These are phyloP conservation scores for Spathaspora sp. DNA, from an alignment of 1,139 yeast species.

Conservation along the genomic window DNA sequence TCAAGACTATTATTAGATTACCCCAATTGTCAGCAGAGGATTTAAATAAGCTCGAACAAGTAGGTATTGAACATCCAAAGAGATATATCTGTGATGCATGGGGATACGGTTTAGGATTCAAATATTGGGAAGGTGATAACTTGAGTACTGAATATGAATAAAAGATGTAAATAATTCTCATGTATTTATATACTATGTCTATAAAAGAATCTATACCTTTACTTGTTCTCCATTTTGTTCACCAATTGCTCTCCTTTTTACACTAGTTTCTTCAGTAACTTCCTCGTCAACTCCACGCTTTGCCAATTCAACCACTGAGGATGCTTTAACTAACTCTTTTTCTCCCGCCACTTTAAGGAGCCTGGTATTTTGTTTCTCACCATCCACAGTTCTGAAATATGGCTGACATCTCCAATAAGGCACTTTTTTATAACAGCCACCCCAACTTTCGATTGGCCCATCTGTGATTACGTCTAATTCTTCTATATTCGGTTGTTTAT, in stretches of 20 bases:
- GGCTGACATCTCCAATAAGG: conserved; percentile 99
- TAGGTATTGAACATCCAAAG: conserved; percentile 44
- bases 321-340: conserved; percentile 10
- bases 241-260: conserved; percentile 4
- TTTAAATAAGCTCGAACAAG: conserved; percentile 35
- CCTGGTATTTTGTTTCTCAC: conserved; percentile 49
- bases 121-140: conserved; percentile 31
- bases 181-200: background rate
- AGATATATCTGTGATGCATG: conserved; percentile 35
- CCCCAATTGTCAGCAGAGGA: conserved; percentile 47
- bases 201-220: background rate
- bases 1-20: conserved; percentile 28
- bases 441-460: conserved; percentile 67
- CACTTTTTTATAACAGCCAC: conserved; percentile 76
- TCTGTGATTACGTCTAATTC: conserved; percentile 51
- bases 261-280: conserved; percentile 1
- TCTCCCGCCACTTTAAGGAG: conserved; percentile 43
- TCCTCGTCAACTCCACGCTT: conserved; percentile 7
- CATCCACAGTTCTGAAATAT: conserved; percentile 83
- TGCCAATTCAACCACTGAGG: conserved; percentile 3
- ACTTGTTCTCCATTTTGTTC: background rate
- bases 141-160: conserved; percentile 19
- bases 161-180: background rate
- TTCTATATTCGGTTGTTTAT: conserved; percentile 38
- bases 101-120: conserved; percentile 40